Percentiles rank a stretch among this genome's conserved stretches.
These are phyloP conservation scores for Eugenia klotzschiana DNA, from an alignment of 441 rosid species.

Conservation along the genomic window DNA sequence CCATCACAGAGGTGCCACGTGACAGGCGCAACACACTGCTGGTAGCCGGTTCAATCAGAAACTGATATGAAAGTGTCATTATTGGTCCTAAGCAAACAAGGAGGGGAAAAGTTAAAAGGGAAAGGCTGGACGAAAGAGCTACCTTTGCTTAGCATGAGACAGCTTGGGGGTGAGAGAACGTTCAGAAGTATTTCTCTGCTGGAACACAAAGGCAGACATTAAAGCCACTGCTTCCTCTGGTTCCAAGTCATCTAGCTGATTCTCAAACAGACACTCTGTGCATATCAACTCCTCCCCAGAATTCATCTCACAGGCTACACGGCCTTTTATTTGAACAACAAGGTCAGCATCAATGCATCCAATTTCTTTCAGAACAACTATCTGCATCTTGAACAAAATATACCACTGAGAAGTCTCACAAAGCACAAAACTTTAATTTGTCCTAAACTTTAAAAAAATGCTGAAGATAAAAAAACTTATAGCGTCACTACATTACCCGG, in stretches of 20 bases:
- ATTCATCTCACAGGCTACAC: conserved; percentile 98
- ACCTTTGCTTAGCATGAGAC: conserved; percentile 65
- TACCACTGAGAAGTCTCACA: not conserved
- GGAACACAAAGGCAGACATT: conserved; percentile 97
- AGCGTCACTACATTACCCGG: conserved; percentile 39
- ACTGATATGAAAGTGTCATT: not conserved
- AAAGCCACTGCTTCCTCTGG: conserved; percentile 99
- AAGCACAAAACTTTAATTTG: not conserved
- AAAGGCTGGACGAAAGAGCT: not conserved
- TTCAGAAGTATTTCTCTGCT: conserved; percentile 79
- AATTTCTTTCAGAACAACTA: conserved; percentile 74
- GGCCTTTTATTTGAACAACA: conserved; percentile 93
- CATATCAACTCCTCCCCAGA: conserved; percentile 95
- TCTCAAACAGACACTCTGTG: conserved; percentile 86
- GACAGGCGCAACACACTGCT: not conserved
- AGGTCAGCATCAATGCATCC: conserved; percentile 84
- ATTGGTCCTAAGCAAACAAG: not conserved
- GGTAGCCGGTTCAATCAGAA: not conserved
- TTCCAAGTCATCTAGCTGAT: conserved; percentile 79
- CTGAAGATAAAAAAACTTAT: not conserved
- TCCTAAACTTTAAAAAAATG: not conserved
- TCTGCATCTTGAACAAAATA: conserved; percentile 34
- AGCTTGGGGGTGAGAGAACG: conserved; percentile 77
- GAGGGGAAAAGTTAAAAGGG: not conserved
- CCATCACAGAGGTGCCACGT: not conserved